Base-by-base conservation (phyloP, 2,329 filamentous ascomycete genomes). In the Aureobasidium mangrovei region DNA sequence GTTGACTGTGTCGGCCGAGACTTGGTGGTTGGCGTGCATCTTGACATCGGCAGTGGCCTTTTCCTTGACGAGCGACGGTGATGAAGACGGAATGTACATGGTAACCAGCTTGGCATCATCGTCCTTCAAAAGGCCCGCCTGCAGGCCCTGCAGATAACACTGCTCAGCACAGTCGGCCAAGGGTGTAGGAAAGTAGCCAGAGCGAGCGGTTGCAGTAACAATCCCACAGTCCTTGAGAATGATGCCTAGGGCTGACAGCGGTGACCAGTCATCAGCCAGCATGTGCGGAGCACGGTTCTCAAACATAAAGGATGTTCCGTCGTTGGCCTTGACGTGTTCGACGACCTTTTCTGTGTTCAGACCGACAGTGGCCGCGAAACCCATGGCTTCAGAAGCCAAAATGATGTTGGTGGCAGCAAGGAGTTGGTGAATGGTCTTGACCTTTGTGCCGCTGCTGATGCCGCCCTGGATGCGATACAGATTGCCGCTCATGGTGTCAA, bases 401-500 rank as follows among this genome's bases (percentile, higher is more conserved):
- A 77, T 72, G 44, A 83, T 80, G 62, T 83, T 79, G 4, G 80
- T 76, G 1, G 77, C 79, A 0, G 78, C 77, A 40, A 83, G 74
- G 4, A 81, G 72, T 59, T 82, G 77, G 61, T 81, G 77, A 47
- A 82, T 74, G 45, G 81, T 74, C 60, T 81, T 81, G 61, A 79
- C 76, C 24, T 79, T 80, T 7, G 74, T 78, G 4, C 77, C 78
- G 4, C 72, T 72, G 28, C 75, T 76, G 44, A 80, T 69, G 1
- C 73, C 77, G 2, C 78, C 78, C 10, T 70, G 64, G 7, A 81
- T 74, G 18, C 73, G 69, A 61, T 77, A 79, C 7, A 90, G 71
- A 65, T 86, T 87, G 9, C 79, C 80, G 1, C 84, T 79, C 73
- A 91, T 80, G 60, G 79, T 78, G 51, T 80, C 73, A 2, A 90